Percentiles rank a stretch among this genome's conserved stretches.
These are phyloP conservation scores for Cydonia oblonga DNA, from an alignment of 331 rosid genomes.

Conservation along the genomic window DNA sequence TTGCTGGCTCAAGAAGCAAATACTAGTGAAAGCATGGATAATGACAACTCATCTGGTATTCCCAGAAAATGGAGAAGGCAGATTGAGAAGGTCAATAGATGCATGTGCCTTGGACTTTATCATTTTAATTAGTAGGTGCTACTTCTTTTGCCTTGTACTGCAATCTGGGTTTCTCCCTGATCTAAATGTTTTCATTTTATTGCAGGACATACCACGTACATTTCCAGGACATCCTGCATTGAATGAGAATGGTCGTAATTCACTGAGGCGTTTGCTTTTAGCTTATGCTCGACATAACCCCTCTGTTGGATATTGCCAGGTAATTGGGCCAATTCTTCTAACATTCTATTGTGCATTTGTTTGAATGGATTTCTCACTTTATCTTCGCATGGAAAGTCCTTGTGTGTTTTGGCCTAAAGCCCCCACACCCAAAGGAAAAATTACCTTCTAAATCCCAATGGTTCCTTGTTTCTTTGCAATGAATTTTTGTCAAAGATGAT, in stretches of 20 bases:
- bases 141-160: slow-evolving; percentile 55
- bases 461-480: too few species aligned
- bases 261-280: slow-evolving; percentile 75
- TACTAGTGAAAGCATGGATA: slow-evolving; percentile 30
- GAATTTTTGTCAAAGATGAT: background rate
- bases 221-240: slow-evolving; percentile 98
- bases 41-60: slow-evolving; percentile 38
- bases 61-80: slow-evolving; percentile 83
- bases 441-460: too few species aligned
- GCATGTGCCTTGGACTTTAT: slow-evolving; percentile 90
- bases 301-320: slow-evolving; percentile 95
- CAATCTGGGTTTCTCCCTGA: slow-evolving; percentile 39
- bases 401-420: too few species aligned
- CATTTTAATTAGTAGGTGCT: slow-evolving; percentile 80
- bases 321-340: slow-evolving; percentile 8
- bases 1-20: slow-evolving; percentile 52
- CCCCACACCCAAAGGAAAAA: too few species aligned
- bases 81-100: slow-evolving; percentile 99
- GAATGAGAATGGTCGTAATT: slow-evolving; percentile 73
- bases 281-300: slow-evolving; percentile 96
- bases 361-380: too few species aligned
- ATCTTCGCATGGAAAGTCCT: too few species aligned
- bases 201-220: slow-evolving; percentile 89
- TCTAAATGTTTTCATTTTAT: slow-evolving; percentile 21
- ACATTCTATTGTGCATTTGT: too few species aligned